These are phyloP conservation scores for Lepidium campestre DNA, from an alignment of 441 rosid species.

Conservation along the genomic window DNA sequence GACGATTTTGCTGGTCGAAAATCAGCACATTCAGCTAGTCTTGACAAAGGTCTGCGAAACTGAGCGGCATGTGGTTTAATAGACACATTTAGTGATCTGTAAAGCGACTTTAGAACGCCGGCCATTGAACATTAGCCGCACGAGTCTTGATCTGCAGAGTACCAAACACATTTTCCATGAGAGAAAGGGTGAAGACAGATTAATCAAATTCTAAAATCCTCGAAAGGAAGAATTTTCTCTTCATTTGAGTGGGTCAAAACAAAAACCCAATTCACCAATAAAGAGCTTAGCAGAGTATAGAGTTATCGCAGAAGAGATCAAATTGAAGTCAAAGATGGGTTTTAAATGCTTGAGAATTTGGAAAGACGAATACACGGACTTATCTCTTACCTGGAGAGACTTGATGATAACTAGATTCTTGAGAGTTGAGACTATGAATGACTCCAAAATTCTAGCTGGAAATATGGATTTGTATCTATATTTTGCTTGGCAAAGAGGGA, in stretches of 20 bases:
- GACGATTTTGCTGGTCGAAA: conserved; percentile 20
- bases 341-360: not conserved
- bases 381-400: not conserved
- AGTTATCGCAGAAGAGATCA: not conserved
- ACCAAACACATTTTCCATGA: not conserved
- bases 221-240: too few relatives aligned
- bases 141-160: conserved; percentile 12
- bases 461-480: too few relatives aligned
- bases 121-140: conserved; percentile 26
- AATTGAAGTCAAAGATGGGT: conserved; percentile 2
- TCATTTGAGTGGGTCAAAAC: too few relatives aligned
- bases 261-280: not conserved
- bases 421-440: not conserved
- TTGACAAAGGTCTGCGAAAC: not conserved
- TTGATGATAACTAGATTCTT: not conserved
- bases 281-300: not conserved
- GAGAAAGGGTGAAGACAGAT: too few relatives aligned
- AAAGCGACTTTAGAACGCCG: conserved; percentile 34
- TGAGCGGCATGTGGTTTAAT: conserved; percentile 7
- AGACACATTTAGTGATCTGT: conserved; percentile 23
- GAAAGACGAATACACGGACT: not conserved
- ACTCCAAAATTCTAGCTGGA: not conserved
- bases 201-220: too few relatives aligned
- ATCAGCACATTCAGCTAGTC: conserved; percentile 10
- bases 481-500: conserved; percentile 10